Conservation (phyloP, 345 rosid species). For the Gossypium turneri region DNA sequence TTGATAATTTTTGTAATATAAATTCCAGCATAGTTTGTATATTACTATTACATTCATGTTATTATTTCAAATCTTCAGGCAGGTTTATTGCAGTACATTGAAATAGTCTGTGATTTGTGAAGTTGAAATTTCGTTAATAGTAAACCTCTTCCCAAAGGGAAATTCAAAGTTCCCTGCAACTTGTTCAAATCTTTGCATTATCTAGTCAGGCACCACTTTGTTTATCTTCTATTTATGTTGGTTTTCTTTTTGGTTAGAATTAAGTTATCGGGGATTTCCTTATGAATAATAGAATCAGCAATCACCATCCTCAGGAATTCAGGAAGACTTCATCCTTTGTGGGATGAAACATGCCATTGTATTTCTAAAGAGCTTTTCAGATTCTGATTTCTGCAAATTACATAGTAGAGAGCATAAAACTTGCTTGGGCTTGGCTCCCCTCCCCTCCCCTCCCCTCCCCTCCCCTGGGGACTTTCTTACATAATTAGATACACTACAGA, state of each 20-base stretch:
- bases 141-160: background rate
- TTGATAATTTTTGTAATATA: background rate
- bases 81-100: background rate
- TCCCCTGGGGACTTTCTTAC: background rate
- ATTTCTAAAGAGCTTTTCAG: background rate
- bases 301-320: background rate
- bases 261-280: background rate
- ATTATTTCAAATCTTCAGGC: background rate
- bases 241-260: background rate
- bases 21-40: background rate
- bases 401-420: slow-evolving; percentile 4
- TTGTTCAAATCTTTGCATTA: no score
- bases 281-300: background rate
- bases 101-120: background rate
- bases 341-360: background rate
- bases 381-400: background rate
- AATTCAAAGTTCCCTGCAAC: background rate
- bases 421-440: background rate
- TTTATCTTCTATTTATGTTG: background rate
- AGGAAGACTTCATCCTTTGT: background rate
- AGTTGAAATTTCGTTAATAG: background rate
- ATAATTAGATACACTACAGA: background rate
- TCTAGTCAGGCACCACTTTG: no score
- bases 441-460: no score
- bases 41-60: background rate